Base-by-base conservation (phyloP, 257 asterid genomes). In the Eustoma russellianum region DNA sequence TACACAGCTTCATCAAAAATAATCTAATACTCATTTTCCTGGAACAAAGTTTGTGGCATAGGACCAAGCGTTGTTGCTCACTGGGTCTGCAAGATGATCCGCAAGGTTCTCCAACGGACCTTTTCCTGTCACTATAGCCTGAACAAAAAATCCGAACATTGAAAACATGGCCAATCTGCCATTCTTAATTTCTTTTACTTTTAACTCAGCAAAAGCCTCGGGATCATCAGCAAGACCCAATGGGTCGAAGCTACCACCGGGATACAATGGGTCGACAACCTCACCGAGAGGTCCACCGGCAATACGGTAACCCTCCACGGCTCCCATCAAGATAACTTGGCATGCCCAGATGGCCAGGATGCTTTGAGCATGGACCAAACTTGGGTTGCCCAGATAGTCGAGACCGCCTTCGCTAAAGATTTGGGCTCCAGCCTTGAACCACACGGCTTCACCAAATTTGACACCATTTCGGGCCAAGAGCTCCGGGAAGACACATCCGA, bases 361-460 rank as follows among this genome's bases (percentile, higher is more conserved):
- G 82, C 85, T 78, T 64, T 78, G 85, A 0, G 85, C 82, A 14
- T 75, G 85, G 62, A 78, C 50, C 77, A 78, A 54, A 60, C 79
- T 78, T 8, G 85, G 85, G 77, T 78, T 78, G 0, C 81, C 85
- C 74, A 78, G 56, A 38, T 78, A 78, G 66, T 77, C 78, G 17
- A 73, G 67, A 3, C 80, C 80, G 6, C 81, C 81, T 19, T 71
- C 75, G 41, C 75, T 71, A 61, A 75, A 75, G 63, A 75, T 76
- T 41, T 76, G 82, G 3, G 82, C 50, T 12, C 82, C 82, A 17
- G 82, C 82, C 71, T 76, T 76, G 75, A 76, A 76, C 82, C 82
- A 76, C 8, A 76, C 82, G 41, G 82, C 78, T 50, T 76, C 82
- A 1, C 78, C 76, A 64, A 76, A 71, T 52, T 76, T 68, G 16